phyloP scores from a whole-genome alignment of 345 rosid genomes.

The Pistacia integerrima region DNA sequence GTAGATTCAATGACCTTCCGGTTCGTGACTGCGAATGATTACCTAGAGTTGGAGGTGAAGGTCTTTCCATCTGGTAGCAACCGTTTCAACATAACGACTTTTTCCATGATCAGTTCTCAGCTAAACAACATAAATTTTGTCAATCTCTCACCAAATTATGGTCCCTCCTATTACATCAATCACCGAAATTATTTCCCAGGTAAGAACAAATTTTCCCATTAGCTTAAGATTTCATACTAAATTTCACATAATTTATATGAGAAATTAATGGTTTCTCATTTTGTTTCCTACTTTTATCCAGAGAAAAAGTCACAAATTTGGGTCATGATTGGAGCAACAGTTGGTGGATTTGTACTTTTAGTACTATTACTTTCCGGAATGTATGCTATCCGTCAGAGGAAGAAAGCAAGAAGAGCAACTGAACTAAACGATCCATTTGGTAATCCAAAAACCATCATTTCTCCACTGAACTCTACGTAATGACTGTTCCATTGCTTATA shows the following conservation, averaged over 20 bases:
- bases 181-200: background rate
- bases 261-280: background rate
- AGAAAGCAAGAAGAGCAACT: conserved; percentile 40
- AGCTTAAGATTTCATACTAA: background rate
- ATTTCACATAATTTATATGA: background rate
- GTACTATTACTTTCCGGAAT: conserved; percentile 38
- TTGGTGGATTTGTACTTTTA: conserved; percentile 37
- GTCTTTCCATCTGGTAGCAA: conserved; percentile 52
- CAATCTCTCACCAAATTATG: background rate
- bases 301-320: conserved; percentile 27
- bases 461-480: background rate
- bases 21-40: conserved; percentile 37
- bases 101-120: conserved; percentile 25
- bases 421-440: conserved; percentile 45
- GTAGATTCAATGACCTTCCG: conserved; percentile 64
- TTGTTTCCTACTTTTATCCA: background rate
- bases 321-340: conserved; percentile 42
- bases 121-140: background rate
- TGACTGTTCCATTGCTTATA: background rate
- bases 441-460: conserved; percentile 5
- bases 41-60: conserved; percentile 45
- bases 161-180: background rate
- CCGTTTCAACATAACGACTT: conserved; percentile 43
- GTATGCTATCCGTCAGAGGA: conserved; percentile 45
- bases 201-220: background rate